Conservation (phyloP, 2,329 filamentous ascomycete genomes). For the Tolypocladium guangdongense region DNA sequence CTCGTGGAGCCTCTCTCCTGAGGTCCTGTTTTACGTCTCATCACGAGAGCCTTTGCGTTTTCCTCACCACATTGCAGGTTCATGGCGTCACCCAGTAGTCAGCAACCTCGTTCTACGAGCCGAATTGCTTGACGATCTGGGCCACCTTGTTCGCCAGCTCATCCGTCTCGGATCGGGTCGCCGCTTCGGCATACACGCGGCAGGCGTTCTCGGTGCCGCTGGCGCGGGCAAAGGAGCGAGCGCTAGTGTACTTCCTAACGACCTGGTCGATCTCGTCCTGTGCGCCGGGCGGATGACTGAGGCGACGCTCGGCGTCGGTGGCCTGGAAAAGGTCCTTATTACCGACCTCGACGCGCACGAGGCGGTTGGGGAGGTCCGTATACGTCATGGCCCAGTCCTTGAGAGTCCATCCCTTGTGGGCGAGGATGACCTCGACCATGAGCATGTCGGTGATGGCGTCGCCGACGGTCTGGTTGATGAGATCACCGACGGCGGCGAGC, state of each 20-base stretch:
- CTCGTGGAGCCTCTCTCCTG: not conserved
- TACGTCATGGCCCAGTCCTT: conserved; percentile 91
- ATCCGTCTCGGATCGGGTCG: conserved; percentile 78
- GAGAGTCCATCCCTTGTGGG: conserved; percentile 85
- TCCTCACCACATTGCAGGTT: not conserved
- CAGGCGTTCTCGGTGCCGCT: conserved; percentile 95
- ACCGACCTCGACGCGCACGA: conserved; percentile 84
- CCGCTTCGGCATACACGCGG: conserved; percentile 90
- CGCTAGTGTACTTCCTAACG: conserved; percentile 84
- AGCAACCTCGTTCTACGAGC: conserved; percentile 14
- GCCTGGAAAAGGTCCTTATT: conserved; percentile 86
- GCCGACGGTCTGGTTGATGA: conserved; percentile 97
- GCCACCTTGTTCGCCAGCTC: conserved; percentile 80
- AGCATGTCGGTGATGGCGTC: conserved; percentile 94
- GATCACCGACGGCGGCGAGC: conserved; percentile 69
- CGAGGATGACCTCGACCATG: conserved; percentile 89
- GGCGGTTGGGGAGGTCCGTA: conserved; percentile 83
- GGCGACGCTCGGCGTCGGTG: conserved; percentile 81
- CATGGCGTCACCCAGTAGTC: not conserved
- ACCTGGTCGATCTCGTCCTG: conserved; percentile 80
- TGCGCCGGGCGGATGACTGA: conserved; percentile 66
- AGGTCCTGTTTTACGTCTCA: too few relatives aligned
- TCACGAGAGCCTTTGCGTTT: not conserved
- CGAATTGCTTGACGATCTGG: conserved; percentile 55
- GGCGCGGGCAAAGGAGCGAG: conserved; percentile 81